Percentiles rank a stretch among this genome's conserved stretches.
Evolutionary conservation across 805 yeast species (phyloP).

Genomic region (Metschnikowia lochheadii): DNA sequence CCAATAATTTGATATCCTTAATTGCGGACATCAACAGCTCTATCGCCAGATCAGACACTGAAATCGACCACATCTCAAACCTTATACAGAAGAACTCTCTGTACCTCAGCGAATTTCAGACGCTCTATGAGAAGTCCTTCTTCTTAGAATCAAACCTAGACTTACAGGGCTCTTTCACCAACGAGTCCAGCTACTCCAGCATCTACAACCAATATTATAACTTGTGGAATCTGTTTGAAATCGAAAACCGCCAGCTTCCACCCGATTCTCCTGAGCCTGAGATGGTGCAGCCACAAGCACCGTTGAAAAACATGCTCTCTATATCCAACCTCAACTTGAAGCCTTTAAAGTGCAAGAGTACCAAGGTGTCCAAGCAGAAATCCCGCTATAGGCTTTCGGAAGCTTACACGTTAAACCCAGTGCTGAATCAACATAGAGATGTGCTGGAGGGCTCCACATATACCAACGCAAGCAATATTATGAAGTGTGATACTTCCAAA

Average conservation of each 20-base stretch:
- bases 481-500: constrained; percentile 6
- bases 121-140: constrained; percentile 29
- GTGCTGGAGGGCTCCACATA: constrained; percentile 14
- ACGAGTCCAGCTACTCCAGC: constrained; percentile 27
- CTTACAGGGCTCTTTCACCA: constrained; percentile 30
- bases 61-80: constrained; percentile 26
- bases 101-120: constrained; percentile 25
- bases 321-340: constrained; percentile 35
- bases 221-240: constrained; percentile 19
- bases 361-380: constrained; percentile 36
- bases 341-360: constrained; percentile 34
- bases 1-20: constrained; percentile 21
- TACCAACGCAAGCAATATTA: constrained; percentile 14
- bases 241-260: constrained; percentile 4
- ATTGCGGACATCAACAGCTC: constrained; percentile 19
- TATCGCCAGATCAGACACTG: constrained; percentile 25
- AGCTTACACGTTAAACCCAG: constrained; percentile 36
- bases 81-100: constrained; percentile 22
- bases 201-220: constrained; percentile 27
- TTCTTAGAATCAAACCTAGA: constrained; percentile 32
- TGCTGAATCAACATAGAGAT: constrained; percentile 17
- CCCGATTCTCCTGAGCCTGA: neutral
- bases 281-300: neutral
- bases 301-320: constrained; percentile 21
- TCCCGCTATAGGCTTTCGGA: constrained; percentile 38